phyloP scores from a whole-genome alignment of 306 rosid genomes.

The Vigna angularis region DNA sequence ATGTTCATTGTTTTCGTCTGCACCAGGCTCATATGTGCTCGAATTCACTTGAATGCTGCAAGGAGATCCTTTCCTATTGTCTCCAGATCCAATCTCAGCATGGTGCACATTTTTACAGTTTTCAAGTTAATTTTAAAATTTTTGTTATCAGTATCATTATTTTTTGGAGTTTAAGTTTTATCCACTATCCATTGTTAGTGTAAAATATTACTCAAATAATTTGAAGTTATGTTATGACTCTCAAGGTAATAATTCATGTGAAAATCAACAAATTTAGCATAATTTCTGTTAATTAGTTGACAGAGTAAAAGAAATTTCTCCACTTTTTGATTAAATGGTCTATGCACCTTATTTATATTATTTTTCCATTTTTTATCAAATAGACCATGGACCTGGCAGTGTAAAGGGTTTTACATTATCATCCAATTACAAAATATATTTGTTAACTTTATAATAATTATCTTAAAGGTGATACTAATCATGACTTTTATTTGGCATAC shows the following conservation, averaged over 20 bases:
- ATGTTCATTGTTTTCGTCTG: constrained; percentile 92
- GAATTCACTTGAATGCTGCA: constrained; percentile 81
- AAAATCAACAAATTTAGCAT: not conserved
- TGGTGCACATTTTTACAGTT: constrained; percentile 51
- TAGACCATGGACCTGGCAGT: not conserved
- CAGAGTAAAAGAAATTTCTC: not conserved
- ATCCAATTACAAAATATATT: not conserved
- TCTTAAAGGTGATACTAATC: not conserved
- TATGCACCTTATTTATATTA: too few species aligned
- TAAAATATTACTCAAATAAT: not conserved
- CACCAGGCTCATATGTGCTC: constrained; percentile 88
- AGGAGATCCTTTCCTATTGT: constrained; percentile 79
- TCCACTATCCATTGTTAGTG: not conserved
- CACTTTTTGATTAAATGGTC: not conserved
- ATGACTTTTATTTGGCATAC: not conserved
- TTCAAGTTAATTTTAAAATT: not conserved
- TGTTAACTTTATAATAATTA: too few species aligned
- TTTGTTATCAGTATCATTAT: not conserved
- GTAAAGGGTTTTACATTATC: not conserved
- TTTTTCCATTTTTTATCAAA: not conserved
- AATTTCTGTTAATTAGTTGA: not conserved
- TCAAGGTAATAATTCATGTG: not conserved
- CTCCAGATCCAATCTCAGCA: constrained; percentile 81
- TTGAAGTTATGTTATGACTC: not conserved
- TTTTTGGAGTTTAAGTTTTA: not conserved